Conservation (phyloP, 139 green algal species). For the Auxenochlorella pyrenoidosa region DNA sequence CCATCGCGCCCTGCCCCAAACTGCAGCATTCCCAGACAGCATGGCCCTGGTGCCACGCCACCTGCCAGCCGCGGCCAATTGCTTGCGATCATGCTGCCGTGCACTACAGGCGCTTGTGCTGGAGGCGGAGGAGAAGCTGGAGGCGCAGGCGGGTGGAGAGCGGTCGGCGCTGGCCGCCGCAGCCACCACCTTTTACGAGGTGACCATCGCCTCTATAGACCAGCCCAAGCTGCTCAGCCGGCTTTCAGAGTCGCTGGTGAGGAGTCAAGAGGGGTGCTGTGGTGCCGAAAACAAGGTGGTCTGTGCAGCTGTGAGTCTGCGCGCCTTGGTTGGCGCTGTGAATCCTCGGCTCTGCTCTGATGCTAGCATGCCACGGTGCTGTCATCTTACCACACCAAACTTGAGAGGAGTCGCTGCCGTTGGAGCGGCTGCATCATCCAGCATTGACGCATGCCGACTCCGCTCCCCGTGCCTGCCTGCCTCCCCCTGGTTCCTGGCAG, state of each 20-base stretch:
- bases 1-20: too few relatives aligned
- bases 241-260: constrained; percentile 86
- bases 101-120: constrained; percentile 72
- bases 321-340: too few relatives aligned
- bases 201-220: constrained; percentile 92
- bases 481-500: constrained; percentile 44
- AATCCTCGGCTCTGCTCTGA: too few relatives aligned
- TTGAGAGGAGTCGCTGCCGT: neutral
- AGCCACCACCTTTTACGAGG: constrained; percentile 85
- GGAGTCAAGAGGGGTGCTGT: neutral
- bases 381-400: too few relatives aligned
- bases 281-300: neutral
- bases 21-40: too few relatives aligned
- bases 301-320: neutral
- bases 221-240: constrained; percentile 92
- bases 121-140: constrained; percentile 67
- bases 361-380: neutral
- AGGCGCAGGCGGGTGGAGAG: constrained; percentile 15
- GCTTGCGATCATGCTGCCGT: neutral
- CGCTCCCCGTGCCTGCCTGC: neutral
- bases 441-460: neutral
- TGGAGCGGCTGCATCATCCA: neutral
- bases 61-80: neutral
- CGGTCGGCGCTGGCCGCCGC: constrained; percentile 30
- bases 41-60: too few relatives aligned